These are phyloP conservation scores for Pseudocohnilembus persalinus DNA, from an alignment of 169 alveolate genomes.

Conservation along the genomic window DNA sequence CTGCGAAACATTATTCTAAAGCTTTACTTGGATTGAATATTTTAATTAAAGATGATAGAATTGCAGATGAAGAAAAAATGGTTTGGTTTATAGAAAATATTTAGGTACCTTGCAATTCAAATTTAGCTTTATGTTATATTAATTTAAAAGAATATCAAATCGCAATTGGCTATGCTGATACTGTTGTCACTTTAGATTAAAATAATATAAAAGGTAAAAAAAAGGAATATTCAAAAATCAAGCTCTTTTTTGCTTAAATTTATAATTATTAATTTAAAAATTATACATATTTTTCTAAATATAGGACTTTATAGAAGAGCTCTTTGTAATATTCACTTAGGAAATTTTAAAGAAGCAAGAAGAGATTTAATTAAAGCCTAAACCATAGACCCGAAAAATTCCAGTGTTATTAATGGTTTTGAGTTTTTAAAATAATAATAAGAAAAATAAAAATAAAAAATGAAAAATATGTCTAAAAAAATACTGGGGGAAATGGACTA, in stretches of 20 bases:
- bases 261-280: too few relatives aligned
- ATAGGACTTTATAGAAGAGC: background rate
- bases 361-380: background rate
- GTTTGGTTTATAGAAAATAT: background rate
- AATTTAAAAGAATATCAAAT: background rate
- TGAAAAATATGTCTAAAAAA: background rate
- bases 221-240: too few relatives aligned
- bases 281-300: too few relatives aligned
- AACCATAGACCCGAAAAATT: background rate
- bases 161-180: background rate
- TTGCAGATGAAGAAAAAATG: background rate
- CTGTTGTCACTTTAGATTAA: background rate
- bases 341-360: background rate
- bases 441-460: too few relatives aligned
- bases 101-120: background rate
- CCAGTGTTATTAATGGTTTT: background rate
- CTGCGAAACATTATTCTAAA: background rate
- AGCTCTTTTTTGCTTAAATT: too few relatives aligned
- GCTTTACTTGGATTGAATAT: background rate
- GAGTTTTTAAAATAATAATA: background rate
- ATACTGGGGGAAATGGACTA: background rate
- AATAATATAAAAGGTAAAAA: background rate
- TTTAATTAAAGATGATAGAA: background rate
- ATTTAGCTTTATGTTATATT: background rate
- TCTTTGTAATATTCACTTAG: background rate